Conservation (phyloP, 495 filamentous ascomycete species). For the Clohesyomyces aquaticus region DNA sequence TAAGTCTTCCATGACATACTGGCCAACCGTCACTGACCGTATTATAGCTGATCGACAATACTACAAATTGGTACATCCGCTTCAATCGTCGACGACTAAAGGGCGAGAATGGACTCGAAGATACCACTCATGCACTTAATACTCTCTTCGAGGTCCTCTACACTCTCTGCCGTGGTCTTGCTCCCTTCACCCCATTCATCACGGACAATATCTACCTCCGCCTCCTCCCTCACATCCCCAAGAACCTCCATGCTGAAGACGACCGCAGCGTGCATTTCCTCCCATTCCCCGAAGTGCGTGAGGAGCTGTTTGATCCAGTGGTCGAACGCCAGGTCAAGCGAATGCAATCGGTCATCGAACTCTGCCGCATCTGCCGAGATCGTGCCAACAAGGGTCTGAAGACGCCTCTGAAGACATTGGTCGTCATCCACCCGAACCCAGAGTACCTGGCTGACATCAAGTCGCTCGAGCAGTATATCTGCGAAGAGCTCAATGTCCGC, state of each 20-base stretch:
- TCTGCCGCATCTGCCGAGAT: conserved; percentile 83
- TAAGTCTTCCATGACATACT: conserved; percentile 1
- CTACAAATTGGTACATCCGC: conserved; percentile 99
- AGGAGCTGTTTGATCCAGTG: conserved; percentile 83
- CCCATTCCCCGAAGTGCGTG: conserved; percentile 80
- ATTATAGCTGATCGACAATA: conserved; percentile 78
- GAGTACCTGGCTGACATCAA: conserved; percentile 84
- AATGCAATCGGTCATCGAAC: conserved; percentile 95
- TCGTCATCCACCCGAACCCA: conserved; percentile 85
- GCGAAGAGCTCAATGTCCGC: conserved; percentile 86
- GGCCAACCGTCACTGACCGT: conserved; percentile 36
- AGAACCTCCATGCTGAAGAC: conserved; percentile 66
- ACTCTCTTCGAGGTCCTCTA: conserved; percentile 96
- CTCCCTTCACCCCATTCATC: conserved; percentile 94
- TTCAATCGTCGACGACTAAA: conserved; percentile 96
- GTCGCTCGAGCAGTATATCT: conserved; percentile 81
- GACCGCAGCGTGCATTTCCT: conserved; percentile 90
- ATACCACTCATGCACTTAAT: conserved; percentile 89
- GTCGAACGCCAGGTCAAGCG: conserved; percentile 84
- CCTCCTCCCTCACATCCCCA: conserved; percentile 78
- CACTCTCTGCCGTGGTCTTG: conserved; percentile 81
- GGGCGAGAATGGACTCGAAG: conserved; percentile 85
- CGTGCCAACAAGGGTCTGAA: conserved; percentile 82
- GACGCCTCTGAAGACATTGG: conserved; percentile 83
- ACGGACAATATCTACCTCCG: conserved; percentile 91